phyloP scores from a whole-genome alignment of 2,329 filamentous ascomycete genomes.

The Dothideomycetes sp. region DNA sequence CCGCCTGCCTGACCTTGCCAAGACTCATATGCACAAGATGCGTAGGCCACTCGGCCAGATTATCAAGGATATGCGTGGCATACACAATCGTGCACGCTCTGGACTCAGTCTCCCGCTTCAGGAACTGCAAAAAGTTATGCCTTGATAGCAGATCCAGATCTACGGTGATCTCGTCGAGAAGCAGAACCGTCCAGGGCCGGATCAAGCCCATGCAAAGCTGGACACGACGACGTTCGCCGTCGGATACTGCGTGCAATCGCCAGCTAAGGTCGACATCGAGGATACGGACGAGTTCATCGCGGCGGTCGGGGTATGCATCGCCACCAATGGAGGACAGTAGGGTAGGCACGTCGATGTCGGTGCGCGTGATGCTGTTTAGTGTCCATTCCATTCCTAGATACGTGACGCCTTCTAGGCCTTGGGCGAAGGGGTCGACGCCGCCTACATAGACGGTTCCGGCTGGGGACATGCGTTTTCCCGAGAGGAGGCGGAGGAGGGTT shows the following conservation, averaged over 20 bases:
- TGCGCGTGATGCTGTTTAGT: conserved; percentile 88
- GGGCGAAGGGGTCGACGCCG: conserved; percentile 83
- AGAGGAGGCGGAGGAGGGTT: conserved; percentile 84
- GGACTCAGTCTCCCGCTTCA: conserved; percentile 75
- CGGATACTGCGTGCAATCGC: conserved; percentile 93
- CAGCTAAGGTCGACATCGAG: conserved; percentile 85
- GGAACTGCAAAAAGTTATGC: conserved; percentile 72
- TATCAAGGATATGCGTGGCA: conserved; percentile 94
- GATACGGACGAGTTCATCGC: conserved; percentile 78
- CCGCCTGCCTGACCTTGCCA: conserved; percentile 80
- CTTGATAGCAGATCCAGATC: conserved; percentile 83
- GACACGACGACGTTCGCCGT: conserved; percentile 82
- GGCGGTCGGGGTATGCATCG: conserved; percentile 65
- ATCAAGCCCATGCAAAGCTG: conserved; percentile 94
- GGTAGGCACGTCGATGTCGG: conserved; percentile 83
- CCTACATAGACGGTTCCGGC: conserved; percentile 61
- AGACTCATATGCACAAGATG: conserved; percentile 94
- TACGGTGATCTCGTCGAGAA: conserved; percentile 95
- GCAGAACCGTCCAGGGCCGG: conserved; percentile 78
- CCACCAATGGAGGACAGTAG: conserved; percentile 80
- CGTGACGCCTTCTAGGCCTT: conserved; percentile 82
- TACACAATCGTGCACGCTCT: conserved; percentile 88
- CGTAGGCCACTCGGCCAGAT: conserved; percentile 86
- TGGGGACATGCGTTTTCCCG: conserved; percentile 88
- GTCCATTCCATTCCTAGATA: conserved; percentile 98